These are phyloP conservation scores for Chlamydomonas sp. DNA, from an alignment of 139 green algal genomes.

Conservation along the genomic window DNA sequence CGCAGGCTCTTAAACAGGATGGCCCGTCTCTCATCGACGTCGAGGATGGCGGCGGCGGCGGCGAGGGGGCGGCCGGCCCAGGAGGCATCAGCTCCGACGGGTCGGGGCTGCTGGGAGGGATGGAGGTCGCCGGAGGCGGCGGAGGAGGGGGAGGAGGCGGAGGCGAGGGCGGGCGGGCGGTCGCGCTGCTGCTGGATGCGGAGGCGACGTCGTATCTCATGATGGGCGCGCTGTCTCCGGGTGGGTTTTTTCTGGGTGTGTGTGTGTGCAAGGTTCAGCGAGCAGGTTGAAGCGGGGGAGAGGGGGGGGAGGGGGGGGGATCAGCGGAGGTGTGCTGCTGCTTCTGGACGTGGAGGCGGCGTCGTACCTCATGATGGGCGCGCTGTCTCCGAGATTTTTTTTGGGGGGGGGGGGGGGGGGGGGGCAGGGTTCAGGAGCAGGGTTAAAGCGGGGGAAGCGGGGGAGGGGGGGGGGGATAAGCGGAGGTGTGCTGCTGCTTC, in stretches of 20 bases:
- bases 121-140: no score
- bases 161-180: slow-evolving; percentile 17
- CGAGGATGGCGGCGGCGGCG: no score
- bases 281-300: neutral
- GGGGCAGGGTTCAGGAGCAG: neutral
- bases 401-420: neutral
- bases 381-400: slow-evolving; percentile 57
- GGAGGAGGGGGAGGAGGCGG: no score
- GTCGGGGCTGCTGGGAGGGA: no score
- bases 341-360: slow-evolving; percentile 86
- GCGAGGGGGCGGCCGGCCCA: no score
- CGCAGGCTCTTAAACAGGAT: no score
- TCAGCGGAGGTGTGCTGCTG: slow-evolving; percentile 53
- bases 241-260: neutral
- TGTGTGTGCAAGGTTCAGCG: neutral
- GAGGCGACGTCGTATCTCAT: slow-evolving; percentile 85
- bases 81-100: no score
- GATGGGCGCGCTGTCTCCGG: slow-evolving; percentile 59
- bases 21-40: no score
- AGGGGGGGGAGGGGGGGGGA: neutral
- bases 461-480: no score
- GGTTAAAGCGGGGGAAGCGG: neutral
- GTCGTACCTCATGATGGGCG: slow-evolving; percentile 88
- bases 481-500: slow-evolving; percentile 66
- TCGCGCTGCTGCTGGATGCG: slow-evolving; percentile 85